Conservation (phyloP, 2,329 filamentous ascomycete species). For the Iodosphaeria phyllophila region DNA sequence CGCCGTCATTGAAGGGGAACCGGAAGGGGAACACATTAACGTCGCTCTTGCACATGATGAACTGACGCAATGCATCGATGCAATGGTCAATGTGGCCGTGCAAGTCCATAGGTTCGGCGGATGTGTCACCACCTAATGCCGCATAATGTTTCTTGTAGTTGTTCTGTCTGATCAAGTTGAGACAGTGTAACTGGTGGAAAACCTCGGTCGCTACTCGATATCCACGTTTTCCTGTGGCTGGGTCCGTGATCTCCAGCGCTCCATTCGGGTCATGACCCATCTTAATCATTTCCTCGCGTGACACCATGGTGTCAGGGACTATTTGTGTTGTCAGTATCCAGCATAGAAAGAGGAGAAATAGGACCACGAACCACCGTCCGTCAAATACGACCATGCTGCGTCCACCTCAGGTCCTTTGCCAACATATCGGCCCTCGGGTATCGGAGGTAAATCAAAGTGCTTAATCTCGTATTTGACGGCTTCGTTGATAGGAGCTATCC, state of each 20-base stretch:
- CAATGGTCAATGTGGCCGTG: slow-evolving; percentile 32
- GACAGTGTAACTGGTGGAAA: slow-evolving; percentile 35
- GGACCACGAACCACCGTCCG: slow-evolving; percentile 7
- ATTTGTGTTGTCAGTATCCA: slow-evolving; percentile 2
- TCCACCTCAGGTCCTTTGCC: slow-evolving; percentile 37
- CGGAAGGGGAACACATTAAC: slow-evolving; percentile 35
- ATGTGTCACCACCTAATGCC: slow-evolving; percentile 26
- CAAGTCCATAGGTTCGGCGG: slow-evolving; percentile 20
- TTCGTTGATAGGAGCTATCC: no score
- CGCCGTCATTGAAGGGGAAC: slow-evolving; percentile 23
- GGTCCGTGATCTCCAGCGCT: slow-evolving; percentile 35
- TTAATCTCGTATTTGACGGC: slow-evolving; percentile 28
- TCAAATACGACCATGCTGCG: slow-evolving; percentile 29
- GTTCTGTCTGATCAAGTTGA: slow-evolving; percentile 27
- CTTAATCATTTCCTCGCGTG: slow-evolving; percentile 29
- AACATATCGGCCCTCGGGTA: slow-evolving; percentile 30
- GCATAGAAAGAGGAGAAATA: not conserved
- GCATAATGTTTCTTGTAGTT: slow-evolving; percentile 29
- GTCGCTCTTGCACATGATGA: slow-evolving; percentile 35
- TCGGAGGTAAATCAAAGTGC: slow-evolving; percentile 27
- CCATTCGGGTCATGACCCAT: slow-evolving; percentile 30
- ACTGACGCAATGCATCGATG: slow-evolving; percentile 31
- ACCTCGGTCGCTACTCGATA: slow-evolving; percentile 41
- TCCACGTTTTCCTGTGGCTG: slow-evolving; percentile 33
- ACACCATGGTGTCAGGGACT: slow-evolving; percentile 45